Base-by-base conservation (phyloP, 805 yeast species). In the Yarrowia sp. region DNA sequence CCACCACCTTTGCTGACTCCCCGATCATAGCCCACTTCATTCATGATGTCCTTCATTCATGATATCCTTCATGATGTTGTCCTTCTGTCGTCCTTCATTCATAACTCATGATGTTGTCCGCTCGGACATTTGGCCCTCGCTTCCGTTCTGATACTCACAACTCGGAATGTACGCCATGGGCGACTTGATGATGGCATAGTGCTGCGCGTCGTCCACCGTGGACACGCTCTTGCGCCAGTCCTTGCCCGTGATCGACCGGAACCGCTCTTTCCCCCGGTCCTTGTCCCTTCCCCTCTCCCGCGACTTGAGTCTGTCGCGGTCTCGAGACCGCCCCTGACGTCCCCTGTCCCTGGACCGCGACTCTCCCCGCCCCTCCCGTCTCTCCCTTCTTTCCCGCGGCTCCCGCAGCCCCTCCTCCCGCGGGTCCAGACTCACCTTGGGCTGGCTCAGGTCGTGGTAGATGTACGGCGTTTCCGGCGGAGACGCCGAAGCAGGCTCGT, bases 131-230 rank as follows among this genome's bases (percentile, higher is more conserved):
- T 16, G n/a, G n/a, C n/a, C n/a, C n/a, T n/a, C n/a, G n/a, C n/a
- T n/a, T n/a, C n/a, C n/a, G n/a, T 22, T 3, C 39, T 19, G 5
- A 35, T 51, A 51, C 58, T 35, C 42, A 51, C 58, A 51, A 33
- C 42, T 51, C 5, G 58, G 58, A 29, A 51, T 35, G 32, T 35
- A 51, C 35, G 58, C 58, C 58, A 51, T 51, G 22, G 58, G 42
- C 32, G 42, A 33, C 32, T 51, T 35, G 41, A 35, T 33, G 24
- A 51, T 33, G 24, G 41, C 6, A 18, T 51, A 51, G 9, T 51
- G 58, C 31, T 33, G 42, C 13, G 58, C 58, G 12, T 51, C 32
- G 16, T 51, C 58, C 9, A 35, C 29, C 5, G 55, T 32, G 10
- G 38, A 19, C 27, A 47, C 38, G 19, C 6, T 47, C 38, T 31